Evolutionary conservation across 2,329 filamentous ascomycete genomes (phyloP), one percentile per base, ranked within the genome.

Genomic region (Akanthomyces uredinophilus): DNA sequence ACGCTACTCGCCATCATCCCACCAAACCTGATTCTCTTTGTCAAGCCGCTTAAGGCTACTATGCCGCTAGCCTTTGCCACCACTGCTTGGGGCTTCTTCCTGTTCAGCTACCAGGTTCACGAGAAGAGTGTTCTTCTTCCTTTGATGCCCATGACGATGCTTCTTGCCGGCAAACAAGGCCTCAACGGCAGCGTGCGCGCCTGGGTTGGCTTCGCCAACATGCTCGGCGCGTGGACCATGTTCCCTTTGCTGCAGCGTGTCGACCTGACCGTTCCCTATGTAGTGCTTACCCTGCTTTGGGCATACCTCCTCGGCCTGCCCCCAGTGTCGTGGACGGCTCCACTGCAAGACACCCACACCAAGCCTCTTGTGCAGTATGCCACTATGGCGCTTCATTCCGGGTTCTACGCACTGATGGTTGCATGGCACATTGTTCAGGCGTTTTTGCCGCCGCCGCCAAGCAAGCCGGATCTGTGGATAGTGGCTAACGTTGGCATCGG

Each of bases 61-160:
- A 77, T 98, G 16, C 92, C 92, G 1, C 83, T 91, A 41, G 91
- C 91, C 0, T 85, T 98, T 63, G 89, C 93, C 1, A 83, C 90
- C 1, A 92, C 91, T 0, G 90, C 93, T 2, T 99, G 95, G 95
- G 94, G 90, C 0, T 99, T 99, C 80, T 99, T 98, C 74, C 81
- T 99, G 18, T 98, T 96, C 78, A 96, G 92, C 69, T 99, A 96
- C 73, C 95, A 99, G 72, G 96, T 99, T 0, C 95, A 99, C 70
- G 95, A 99, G 78, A 99, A 99, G 82, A 97, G 93, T 67, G 92
- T 96, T 0, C 81, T 99, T 5, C 83, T 99, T 2, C 96, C 95
- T 1, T 80, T 99, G 52, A 85, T 98, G 72, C 95, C 95, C 0
- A 96, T 96, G 90, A 98, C 93, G 0, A 77, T 97, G 7, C 81